These are phyloP conservation scores for Fistulinella cinereoalba DNA, from an alignment of 1,284 basidiomycete genomes.

Conservation along the genomic window DNA sequence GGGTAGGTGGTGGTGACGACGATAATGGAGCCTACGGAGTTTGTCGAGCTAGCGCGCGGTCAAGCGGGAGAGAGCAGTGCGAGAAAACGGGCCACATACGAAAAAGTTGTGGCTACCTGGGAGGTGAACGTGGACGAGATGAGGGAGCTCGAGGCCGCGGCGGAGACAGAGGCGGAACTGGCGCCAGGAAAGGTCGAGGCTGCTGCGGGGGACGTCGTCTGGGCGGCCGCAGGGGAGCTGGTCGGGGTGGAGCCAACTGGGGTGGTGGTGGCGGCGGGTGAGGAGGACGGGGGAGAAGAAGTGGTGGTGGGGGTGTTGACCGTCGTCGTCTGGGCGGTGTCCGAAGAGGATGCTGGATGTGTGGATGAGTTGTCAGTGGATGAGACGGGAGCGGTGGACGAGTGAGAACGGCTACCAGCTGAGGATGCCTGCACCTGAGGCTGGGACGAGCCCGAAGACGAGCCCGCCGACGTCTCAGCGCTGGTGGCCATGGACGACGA, in stretches of 20 bases:
- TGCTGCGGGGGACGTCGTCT: background rate
- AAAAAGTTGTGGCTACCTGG: slow-evolving; percentile 13
- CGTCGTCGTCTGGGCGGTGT: background rate
- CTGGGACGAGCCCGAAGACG: slow-evolving; percentile 1
- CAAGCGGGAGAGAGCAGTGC: background rate
- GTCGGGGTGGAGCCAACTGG: background rate
- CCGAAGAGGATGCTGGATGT: slow-evolving; percentile 3
- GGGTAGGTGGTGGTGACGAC: slow-evolving; percentile 20
- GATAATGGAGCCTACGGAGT: slow-evolving; percentile 20
- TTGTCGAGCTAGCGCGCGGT: slow-evolving; percentile 20
- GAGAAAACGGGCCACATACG: slow-evolving; percentile 12
- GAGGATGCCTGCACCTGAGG: slow-evolving; percentile 3
- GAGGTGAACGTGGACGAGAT: slow-evolving; percentile 9
- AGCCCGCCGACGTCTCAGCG: background rate
- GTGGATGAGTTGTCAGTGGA: slow-evolving; percentile 15
- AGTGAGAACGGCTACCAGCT: slow-evolving; percentile 18
- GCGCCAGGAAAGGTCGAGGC: background rate
- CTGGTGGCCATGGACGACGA: slow-evolving; percentile 22
- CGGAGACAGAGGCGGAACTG: background rate
- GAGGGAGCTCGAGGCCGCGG: background rate
- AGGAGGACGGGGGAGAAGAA: slow-evolving; percentile 2
- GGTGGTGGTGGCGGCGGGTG: background rate
- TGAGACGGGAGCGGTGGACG: slow-evolving; percentile 1
- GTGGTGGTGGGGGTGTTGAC: background rate
- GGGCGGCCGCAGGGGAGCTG: background rate